A percentile compares a stretch with the other conserved stretches of the same genome.
These are phyloP conservation scores for Brassica balearica DNA, from an alignment of 441 rosid genomes.

Conservation along the genomic window DNA sequence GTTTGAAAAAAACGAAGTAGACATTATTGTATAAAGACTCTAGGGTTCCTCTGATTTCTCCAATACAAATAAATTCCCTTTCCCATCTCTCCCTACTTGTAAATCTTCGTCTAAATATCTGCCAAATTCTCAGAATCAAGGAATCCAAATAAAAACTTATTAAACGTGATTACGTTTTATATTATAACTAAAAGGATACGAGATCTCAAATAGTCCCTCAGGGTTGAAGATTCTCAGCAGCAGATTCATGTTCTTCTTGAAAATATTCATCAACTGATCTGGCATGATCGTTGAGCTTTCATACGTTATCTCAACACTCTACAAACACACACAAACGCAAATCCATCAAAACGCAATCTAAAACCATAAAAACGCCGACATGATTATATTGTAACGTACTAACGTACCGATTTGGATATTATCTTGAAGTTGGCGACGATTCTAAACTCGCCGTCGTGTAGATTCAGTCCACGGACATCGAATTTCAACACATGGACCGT, in stretches of 20 bases:
- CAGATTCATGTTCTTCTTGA: slow-evolving; percentile 70
- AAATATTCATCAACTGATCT: slow-evolving; percentile 80
- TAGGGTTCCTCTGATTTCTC: slow-evolving; percentile 56
- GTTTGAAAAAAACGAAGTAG: slow-evolving; percentile 3
- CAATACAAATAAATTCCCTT: slow-evolving; percentile 74
- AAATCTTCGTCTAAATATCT: slow-evolving; percentile 78
- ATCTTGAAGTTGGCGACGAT: slow-evolving; percentile 74
- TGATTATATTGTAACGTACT: too few relatives aligned
- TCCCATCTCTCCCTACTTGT: slow-evolving; percentile 86
- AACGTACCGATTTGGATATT: too few relatives aligned
- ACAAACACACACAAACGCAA: slow-evolving; percentile 32
- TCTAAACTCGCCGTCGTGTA: slow-evolving; percentile 70
- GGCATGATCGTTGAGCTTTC: slow-evolving; percentile 77
- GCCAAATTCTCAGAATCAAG: slow-evolving; percentile 46
- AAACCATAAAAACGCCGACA: not conserved
- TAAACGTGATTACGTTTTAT: not conserved
- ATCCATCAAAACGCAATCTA: slow-evolving; percentile 15
- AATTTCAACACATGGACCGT: slow-evolving; percentile 85
- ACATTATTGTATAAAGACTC: slow-evolving; percentile 17
- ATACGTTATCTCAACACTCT: slow-evolving; percentile 76
- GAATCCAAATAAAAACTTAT: slow-evolving; percentile 23
- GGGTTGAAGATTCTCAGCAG: slow-evolving; percentile 81
- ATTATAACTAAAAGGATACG: slow-evolving; percentile 62
- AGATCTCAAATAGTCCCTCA: slow-evolving; percentile 85
- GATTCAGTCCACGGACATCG: slow-evolving; percentile 73